Evolutionary conservation across 192 early-diverging fungal genomes (phyloP), one percentile per base, ranked within the genome.

Genomic region (Coemansia sp.): DNA sequence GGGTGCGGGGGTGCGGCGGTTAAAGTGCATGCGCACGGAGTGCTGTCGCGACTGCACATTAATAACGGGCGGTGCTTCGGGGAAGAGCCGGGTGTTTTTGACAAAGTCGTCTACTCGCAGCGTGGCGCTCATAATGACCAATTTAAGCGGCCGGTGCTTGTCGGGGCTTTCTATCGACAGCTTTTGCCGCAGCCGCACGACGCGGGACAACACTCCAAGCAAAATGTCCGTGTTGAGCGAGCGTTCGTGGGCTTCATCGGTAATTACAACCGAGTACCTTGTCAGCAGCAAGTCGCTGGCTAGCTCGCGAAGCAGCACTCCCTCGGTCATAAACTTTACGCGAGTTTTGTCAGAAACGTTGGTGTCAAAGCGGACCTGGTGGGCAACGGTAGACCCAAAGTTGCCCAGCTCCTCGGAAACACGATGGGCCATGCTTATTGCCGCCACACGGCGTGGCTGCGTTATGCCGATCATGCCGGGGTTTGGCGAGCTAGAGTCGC

Each of bases 311-410:
- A 99, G 81, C 50, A 99, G 71, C 56, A 99, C 93, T 80, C 97
- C 97, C 71, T 99, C 97, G 5, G 97, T 99, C 94, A 98, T 97
- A 54, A 98, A 99, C 78, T 98, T 97, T 55, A 98, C 90, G 14
- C 90, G 79, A 4, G 95, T 97, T 8, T 82, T 70, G 2, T 74
- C 42, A 0, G 83, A 84, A 1, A 84, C 84, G 1, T 85, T 90
- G 5, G 86, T 83, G 62, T 99, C 97, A 53, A 95, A 99, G 35
- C 97, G 87, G 39, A 99, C 88, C 77, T 88, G 71, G 57, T 80
- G 68, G 3, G 70, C 63, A 30, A 85, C 73, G 2, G 87, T 83
- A 10, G 83, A 77, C 4, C 84, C 85, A 8, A 69, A 68, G 19
- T 90, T 59, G 56, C 85, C 83, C 61, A 99, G 81, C 78, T 99